A percentile compares a stretch with the other conserved stretches of the same genome.
Conservation (phyloP, 768 basidiomycete species). For the Pleurotus pulmonarius region DNA sequence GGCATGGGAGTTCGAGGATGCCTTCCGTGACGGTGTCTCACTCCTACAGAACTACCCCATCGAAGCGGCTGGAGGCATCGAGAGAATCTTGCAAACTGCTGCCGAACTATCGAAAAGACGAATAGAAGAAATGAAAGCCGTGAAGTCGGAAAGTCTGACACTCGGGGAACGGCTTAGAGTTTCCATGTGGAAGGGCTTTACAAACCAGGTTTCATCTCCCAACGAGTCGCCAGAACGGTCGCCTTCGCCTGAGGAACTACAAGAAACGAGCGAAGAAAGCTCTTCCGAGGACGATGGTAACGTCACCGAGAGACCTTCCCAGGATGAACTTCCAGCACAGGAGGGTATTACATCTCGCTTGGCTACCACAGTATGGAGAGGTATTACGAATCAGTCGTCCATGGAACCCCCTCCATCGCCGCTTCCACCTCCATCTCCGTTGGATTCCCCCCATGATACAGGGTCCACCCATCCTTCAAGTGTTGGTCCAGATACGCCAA, state of each 20-base stretch:
- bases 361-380: slow-evolving; percentile 68
- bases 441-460: slow-evolving; percentile 12
- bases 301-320: slow-evolving; percentile 37
- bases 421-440: slow-evolving; percentile 28
- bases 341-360: slow-evolving; percentile 47
- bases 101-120: slow-evolving; percentile 55
- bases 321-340: slow-evolving; percentile 11
- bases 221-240: slow-evolving; percentile 31
- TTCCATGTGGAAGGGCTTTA: slow-evolving; percentile 67
- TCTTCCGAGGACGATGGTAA: slow-evolving; percentile 33
- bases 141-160: slow-evolving; percentile 31
- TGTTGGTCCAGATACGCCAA: slow-evolving; percentile 2
- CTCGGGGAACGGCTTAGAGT: slow-evolving; percentile 55
- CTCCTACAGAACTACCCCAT: slow-evolving; percentile 67
- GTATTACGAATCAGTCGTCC: slow-evolving; percentile 70
- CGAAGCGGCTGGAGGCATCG: slow-evolving; percentile 64
- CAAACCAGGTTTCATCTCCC: slow-evolving; percentile 42
- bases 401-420: slow-evolving; percentile 60
- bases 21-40: slow-evolving; percentile 61
- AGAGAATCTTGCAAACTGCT: slow-evolving; percentile 65
- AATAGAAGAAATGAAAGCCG: slow-evolving; percentile 29
- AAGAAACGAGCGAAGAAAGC: slow-evolving; percentile 19
- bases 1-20: slow-evolving; percentile 54
- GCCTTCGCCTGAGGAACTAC: slow-evolving; percentile 26
- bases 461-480: slow-evolving; percentile 15